phyloP scores from a whole-genome alignment of 208 protist species.

The Trypanosoma grayi region DNA sequence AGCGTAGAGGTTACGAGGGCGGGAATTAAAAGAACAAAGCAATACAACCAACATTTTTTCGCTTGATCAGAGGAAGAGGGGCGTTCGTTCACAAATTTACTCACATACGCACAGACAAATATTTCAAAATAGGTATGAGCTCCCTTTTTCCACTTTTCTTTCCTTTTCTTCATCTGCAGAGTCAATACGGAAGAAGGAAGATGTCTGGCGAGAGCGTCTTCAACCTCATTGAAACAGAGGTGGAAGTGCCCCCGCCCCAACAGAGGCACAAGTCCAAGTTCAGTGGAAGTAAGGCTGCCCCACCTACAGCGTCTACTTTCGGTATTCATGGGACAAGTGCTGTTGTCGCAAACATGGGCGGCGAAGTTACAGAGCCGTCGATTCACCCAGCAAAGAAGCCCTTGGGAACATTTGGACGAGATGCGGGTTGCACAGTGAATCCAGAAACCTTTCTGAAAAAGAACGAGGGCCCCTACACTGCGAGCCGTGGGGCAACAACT shows the following conservation, averaged over 20 bases:
- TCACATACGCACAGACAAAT: no score
- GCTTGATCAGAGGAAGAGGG: neutral
- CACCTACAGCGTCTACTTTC: conserved; percentile 85
- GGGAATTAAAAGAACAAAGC: neutral
- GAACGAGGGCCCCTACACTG: conserved; percentile 67
- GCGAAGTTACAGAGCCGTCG: conserved; percentile 71
- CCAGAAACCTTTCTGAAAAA: conserved; percentile 76
- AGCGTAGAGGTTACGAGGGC: conserved; percentile 18
- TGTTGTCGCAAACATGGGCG: conserved; percentile 75
- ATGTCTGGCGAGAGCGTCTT: conserved; percentile 91
- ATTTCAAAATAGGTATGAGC: no score
- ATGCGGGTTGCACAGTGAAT: conserved; percentile 52
- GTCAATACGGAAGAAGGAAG: neutral
- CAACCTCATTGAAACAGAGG: conserved; percentile 56
- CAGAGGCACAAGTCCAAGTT: conserved; percentile 27
- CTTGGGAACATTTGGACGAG: conserved; percentile 74
- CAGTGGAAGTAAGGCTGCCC: conserved; percentile 42
- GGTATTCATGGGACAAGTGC: conserved; percentile 86
- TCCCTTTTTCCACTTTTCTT: conserved; percentile 17
- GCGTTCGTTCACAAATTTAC: no score
- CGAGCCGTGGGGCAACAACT: conserved; percentile 73
- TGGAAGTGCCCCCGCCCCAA: conserved; percentile 7
- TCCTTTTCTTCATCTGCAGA: conserved; percentile 1
- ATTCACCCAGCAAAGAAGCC: conserved; percentile 82
- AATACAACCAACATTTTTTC: neutral